Evolutionary conservation across 2,329 filamentous ascomycete genomes (phyloP), one percentile per base, ranked within the genome.

Genomic region (Fusarium sp.): DNA sequence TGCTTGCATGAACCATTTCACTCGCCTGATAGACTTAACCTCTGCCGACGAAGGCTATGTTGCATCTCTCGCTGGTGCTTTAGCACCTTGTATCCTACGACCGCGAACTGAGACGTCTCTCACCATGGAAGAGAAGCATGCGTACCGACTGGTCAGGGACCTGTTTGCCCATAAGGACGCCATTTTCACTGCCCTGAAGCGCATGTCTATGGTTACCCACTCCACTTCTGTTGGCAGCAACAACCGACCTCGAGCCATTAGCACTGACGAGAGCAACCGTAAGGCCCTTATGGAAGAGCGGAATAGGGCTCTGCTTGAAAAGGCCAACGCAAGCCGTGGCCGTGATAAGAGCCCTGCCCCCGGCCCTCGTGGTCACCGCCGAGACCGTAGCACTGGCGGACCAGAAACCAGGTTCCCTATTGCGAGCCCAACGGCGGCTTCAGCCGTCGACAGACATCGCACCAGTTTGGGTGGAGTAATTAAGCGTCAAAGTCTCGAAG

Each of bases 1-100:
- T 79, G 96, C 96, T 40, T 92, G 97, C 77, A 97, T 96, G 86
- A 98, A 97, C 70, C 96, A 99, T 81, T 98, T 99, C 78, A 97
- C 95, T 39, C 92, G 96, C 63, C 84, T 99, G 62, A 96, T 99
- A 76, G 96, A 99, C 78, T 86, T 99, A 67, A 99, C 96, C 3
- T 98, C 95, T 15, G 96, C 96, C 32, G 95, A 97, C 71, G 96
- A 99, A 76, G 83, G 89, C 43, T 99, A 97, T 76, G 82, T 97
- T 58, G 78, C 90, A 14, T 83, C 89, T 37, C 87, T 99, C 39
- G 92, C 94, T 4, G 89, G 89, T 26, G 82, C 84, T 7, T 84
- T 99, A 44, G 92, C 94, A 1, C 92, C 94, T 7, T 97, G 94
- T 77, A 89, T 99, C 69, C 86, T 99, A 45, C 90, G 96, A 26